Percentiles rank a stretch among this genome's conserved stretches.
phyloP scores from a whole-genome alignment of 2,329 filamentous ascomycete species.

The Pseudogymnoascus sp. region DNA sequence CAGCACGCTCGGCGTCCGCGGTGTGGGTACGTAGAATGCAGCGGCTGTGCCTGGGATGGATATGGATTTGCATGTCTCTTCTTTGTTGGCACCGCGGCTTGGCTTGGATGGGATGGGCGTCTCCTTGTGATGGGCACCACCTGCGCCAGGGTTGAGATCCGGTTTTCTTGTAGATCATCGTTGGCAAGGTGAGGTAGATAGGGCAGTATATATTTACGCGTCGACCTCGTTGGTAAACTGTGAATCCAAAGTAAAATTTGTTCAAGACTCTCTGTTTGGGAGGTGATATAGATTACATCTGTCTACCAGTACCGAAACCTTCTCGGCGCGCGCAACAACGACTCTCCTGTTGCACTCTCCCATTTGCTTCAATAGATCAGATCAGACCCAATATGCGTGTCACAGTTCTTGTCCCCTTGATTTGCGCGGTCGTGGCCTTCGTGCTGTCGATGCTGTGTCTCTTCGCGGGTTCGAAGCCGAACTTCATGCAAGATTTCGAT shows the following conservation, averaged over 20 bases:
- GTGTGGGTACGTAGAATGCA: background rate
- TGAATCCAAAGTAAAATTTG: too few species aligned
- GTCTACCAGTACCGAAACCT: background rate
- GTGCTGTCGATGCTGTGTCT: slow-evolving; percentile 51
- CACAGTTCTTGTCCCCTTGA: slow-evolving; percentile 40
- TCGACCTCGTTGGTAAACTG: background rate
- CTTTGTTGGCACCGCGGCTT: background rate
- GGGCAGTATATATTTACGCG: background rate
- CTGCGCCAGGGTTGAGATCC: background rate
- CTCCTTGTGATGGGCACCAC: background rate
- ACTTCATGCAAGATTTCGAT: slow-evolving; percentile 48
- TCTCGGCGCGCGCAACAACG: background rate
- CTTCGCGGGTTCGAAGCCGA: slow-evolving; percentile 49
- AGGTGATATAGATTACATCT: background rate
- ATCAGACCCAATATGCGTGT: slow-evolving; percentile 34
- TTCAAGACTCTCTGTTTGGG: too few species aligned
- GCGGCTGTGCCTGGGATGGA: background rate
- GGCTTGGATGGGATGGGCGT: background rate
- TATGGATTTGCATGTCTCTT: background rate
- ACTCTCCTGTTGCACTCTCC: too few species aligned
- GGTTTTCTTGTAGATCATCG: background rate
- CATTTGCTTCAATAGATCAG: background rate
- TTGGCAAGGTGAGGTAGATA: background rate
- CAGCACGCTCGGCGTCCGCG: background rate
- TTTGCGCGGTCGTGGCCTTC: slow-evolving; percentile 44